Base-by-base conservation (phyloP, 495 filamentous ascomycete species). In the Podospora fimiseda region DNA sequence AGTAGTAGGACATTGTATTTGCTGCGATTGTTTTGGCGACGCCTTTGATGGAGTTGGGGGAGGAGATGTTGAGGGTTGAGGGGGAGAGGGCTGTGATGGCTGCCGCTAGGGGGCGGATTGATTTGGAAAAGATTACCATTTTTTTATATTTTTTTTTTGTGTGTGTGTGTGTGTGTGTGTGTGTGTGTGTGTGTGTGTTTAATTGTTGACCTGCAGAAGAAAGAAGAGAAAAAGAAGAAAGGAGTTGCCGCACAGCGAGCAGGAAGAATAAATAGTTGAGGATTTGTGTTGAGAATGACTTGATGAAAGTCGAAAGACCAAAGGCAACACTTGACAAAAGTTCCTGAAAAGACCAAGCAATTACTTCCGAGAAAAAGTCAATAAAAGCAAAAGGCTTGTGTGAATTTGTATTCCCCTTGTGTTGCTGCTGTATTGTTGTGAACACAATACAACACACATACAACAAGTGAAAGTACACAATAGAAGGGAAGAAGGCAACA, bases 1-100 rank as follows among this genome's bases (percentile, higher is more conserved):
- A 79, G 63, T 90, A 90, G 60, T 80, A 85, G 1, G 67, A 70
- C 76, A 83, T 82, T 56, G 80, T 69, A 3, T 67, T 74, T 42
- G 65, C 69, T 5, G 79, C 78, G 21, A 80, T 60, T 3, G 73
- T 74, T 39, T 70, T 67, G 27, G 78, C 63, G 6, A 76, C 76
- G 47, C 64, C 68, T 40, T 65, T 67, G 51, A 83, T 70, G 3
- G 24, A n/a, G 33, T 38, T 49, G 46, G 5, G 38, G 46, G 53
- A 5, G 20, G 38, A 9, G 48, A 77, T 60, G 46, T 79, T 60
- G 23, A 80, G 60, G 30, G 71, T 64, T 24, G 70, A 71, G 13
- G 74, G 74, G 1, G 62, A 44, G 15, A 55, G 52, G 27, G 69
- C 66, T 8, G 60, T 55, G 9, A 64, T 57, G 56, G 62, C 63